phyloP scores from a whole-genome alignment of 805 yeast genomes.

The Zygosaccharomyces bailii region DNA sequence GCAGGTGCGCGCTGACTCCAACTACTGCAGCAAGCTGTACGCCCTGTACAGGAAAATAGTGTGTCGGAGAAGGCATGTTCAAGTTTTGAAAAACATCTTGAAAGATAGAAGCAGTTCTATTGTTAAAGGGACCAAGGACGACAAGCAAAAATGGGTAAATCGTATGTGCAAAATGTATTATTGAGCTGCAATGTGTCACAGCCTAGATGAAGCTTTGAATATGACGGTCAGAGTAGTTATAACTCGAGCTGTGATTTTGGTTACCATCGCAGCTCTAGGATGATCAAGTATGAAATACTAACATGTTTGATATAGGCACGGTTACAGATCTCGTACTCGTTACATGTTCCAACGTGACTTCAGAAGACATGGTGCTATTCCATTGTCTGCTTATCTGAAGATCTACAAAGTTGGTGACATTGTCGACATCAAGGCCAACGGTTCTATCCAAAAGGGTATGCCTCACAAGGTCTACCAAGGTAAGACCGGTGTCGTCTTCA shows the following conservation, averaged over 20 bases:
- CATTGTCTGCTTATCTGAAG: constrained; percentile 96
- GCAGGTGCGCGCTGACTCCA: constrained; percentile 1
- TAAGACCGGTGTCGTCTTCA: constrained; percentile 98
- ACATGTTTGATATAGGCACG: constrained; percentile 57
- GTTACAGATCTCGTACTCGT: constrained; percentile 99
- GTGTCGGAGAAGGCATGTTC: background rate
- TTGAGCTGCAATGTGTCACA: background rate
- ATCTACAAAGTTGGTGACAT: constrained; percentile 98
- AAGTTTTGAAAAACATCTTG: constrained; percentile 3
- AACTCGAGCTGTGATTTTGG: background rate
- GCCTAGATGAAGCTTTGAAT: background rate
- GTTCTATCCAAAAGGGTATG: constrained; percentile 99
- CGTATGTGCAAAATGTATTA: constrained; percentile 33
- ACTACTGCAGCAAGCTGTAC: background rate
- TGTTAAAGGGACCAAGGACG: constrained; percentile 25
- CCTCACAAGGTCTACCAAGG: constrained; percentile 99
- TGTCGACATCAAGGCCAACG: constrained; percentile 99
- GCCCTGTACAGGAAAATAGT: background rate
- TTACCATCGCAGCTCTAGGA: background rate
- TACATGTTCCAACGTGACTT: constrained; percentile 99
- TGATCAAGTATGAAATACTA: constrained; percentile 6
- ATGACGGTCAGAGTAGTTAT: background rate
- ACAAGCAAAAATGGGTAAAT: constrained; percentile 41
- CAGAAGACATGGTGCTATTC: constrained; percentile 90
- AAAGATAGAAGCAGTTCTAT: background rate